phyloP scores from a whole-genome alignment of 345 rosid species.

The Eucalyptus sp. region DNA sequence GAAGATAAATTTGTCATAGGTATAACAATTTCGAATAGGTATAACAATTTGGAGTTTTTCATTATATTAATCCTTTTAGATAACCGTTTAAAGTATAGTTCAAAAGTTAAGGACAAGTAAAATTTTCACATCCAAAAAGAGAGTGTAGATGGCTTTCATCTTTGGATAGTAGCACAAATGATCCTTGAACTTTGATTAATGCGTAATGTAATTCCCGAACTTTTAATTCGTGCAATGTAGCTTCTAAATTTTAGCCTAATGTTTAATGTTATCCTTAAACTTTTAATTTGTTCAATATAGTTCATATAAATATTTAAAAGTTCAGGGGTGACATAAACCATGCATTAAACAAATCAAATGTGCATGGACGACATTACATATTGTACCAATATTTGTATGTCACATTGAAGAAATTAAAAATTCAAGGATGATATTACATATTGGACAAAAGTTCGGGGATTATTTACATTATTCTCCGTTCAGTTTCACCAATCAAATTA shows the following conservation, averaged over 20 bases:
- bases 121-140: not conserved
- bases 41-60: too few relatives aligned
- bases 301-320: not conserved
- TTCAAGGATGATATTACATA: accelerated
- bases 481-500: not conserved
- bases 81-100: not conserved
- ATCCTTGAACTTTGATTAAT: not conserved
- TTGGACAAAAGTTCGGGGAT: accelerated
- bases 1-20: accelerated
- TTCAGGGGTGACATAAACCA: not conserved
- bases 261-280: accelerated
- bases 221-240: accelerated
- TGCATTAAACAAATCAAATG: too few relatives aligned
- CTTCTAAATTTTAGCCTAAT: accelerated
- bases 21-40: too few relatives aligned
- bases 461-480: not conserved
- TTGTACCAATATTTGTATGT: accelerated
- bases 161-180: not conserved
- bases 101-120: not conserved
- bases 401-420: accelerated
- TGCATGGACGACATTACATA: not conserved
- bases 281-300: not conserved
- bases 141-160: not conserved
- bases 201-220: accelerated
- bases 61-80: not conserved